A percentile compares a stretch with the other conserved stretches of the same genome.
Evolutionary conservation across 768 basidiomycete genomes (phyloP).

Genomic region (Leccinum pellstonianum): DNA sequence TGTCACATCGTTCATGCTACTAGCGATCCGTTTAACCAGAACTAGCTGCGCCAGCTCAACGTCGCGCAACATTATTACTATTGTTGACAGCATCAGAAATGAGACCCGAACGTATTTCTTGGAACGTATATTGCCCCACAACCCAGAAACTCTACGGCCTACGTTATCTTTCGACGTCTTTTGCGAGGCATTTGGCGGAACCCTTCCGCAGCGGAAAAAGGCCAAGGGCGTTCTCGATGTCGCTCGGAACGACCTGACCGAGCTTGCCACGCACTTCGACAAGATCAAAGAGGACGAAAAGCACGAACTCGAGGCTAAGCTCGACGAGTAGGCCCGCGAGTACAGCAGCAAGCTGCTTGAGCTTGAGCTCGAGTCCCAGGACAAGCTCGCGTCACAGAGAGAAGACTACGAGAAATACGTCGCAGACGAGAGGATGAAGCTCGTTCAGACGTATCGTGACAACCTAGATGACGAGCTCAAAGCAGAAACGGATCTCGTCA

Average conservation of each 20-base stretch:
- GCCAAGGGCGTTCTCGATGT: slow-evolving; percentile 74
- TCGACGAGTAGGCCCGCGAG: slow-evolving; percentile 84
- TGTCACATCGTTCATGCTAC: no score
- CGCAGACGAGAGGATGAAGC: slow-evolving; percentile 69
- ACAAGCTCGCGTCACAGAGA: slow-evolving; percentile 82
- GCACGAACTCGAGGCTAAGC: slow-evolving; percentile 53
- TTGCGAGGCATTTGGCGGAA: slow-evolving; percentile 31
- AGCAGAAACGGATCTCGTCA: slow-evolving; percentile 89
- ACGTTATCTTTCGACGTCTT: no score
- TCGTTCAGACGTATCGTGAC: slow-evolving; percentile 78
- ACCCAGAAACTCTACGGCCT: no score
- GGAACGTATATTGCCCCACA: no score
- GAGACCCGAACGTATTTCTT: no score
- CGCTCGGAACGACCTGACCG: slow-evolving; percentile 78
- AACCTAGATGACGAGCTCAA: slow-evolving; percentile 84
- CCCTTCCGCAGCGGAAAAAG: slow-evolving; percentile 59
- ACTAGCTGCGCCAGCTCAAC: no score
- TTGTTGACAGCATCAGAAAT: no score
- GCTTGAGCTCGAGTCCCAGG: slow-evolving; percentile 81
- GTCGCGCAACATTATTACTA: no score
- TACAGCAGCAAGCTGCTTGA: slow-evolving; percentile 80
- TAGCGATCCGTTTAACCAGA: no score
- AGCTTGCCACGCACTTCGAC: slow-evolving; percentile 74
- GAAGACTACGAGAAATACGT: slow-evolving; percentile 81
- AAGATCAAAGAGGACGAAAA: slow-evolving; percentile 80